These are phyloP conservation scores for Gnomoniopsis sp. DNA, from an alignment of 2,329 filamentous ascomycete genomes.

Conservation along the genomic window DNA sequence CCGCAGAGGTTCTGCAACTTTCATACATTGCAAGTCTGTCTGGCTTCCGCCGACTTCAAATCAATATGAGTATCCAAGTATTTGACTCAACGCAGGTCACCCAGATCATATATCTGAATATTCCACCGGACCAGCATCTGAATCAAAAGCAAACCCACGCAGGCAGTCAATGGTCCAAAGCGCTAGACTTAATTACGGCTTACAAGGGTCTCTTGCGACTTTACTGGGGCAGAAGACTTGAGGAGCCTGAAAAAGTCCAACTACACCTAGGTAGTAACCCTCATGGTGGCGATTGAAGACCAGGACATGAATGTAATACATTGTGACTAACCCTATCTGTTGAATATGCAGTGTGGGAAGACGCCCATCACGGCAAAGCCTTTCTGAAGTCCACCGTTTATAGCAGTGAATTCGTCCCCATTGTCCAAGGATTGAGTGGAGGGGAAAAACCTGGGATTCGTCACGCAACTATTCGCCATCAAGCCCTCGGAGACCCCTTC, in stretches of 20 bases:
- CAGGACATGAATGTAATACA: background rate
- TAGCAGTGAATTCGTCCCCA: background rate
- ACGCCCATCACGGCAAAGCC: background rate
- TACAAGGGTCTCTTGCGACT: constrained; percentile 24
- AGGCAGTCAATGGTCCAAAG: constrained; percentile 10
- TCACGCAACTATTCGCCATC: constrained; percentile 24
- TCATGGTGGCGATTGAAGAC: background rate
- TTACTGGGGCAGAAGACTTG: constrained; percentile 29
- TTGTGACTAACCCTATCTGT: background rate
- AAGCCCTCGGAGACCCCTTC: constrained; percentile 22
- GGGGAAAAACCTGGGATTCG: constrained; percentile 14
- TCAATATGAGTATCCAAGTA: background rate
- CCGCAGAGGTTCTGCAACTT: background rate
- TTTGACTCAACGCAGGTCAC: constrained; percentile 6
- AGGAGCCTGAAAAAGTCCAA: constrained; percentile 25
- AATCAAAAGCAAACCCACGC: constrained; percentile 1
- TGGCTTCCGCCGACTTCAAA: too few species aligned
- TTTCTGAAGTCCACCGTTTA: background rate
- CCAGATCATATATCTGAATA: constrained; percentile 20
- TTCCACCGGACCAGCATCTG: constrained; percentile 11
- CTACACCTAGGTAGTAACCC: constrained; percentile 19
- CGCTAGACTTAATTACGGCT: constrained; percentile 13
- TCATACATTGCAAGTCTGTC: background rate
- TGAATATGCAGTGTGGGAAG: background rate
- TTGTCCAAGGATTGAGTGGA: background rate